Base-by-base conservation (phyloP, 1,284 basidiomycete species). In the Melampsora americana region DNA sequence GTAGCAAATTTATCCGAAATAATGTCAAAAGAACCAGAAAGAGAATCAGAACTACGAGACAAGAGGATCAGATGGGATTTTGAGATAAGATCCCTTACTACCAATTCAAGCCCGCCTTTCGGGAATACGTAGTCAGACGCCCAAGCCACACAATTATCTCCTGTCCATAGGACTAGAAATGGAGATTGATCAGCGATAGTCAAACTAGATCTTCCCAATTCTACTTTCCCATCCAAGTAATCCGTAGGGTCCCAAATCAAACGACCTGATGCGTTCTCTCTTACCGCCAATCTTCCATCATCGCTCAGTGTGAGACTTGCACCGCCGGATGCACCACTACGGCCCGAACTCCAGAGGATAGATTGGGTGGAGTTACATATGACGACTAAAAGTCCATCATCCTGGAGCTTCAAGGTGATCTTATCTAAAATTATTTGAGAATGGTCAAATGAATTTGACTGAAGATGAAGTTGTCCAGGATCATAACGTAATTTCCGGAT, bases 51-150 rank as follows among this genome's bases (percentile, higher is more conserved):
- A 35, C 28, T 23, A 9, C 32, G 12, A 32, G 3, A 42, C 5
- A 42, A 14, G 12, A 11, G n/a, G n/a, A 42, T 42, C 42, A 42
- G 42, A 42, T 42, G 42, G 9, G 42, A 14, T 14, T 14, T 42
- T 14, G 14, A 42, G 42, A 42, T 11, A 42, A 42, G 14, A 12
- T 42, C 11, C 12, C 66, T 39, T 18, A 76, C 73, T 42, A 26
- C 26, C 20, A 76, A 32, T 30, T 76, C 66, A 6, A 76, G 39
- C 9, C 42, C 50, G 0, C 73, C 73, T 64, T 76, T 76, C 2
- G n/a, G 56, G 64, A 69, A 76, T 2, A 69, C 48, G 44, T 76
- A 76, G 28, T 76, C 66, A 3, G 73, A 69, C 12, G 73, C 73
- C 73, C 73, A 76, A 64, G 48, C 59, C 18, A 69, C 32, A 48